Evolutionary conservation across 2,329 filamentous ascomycete genomes (phyloP).

Genomic region (Thielaviopsis ethacetica): DNA sequence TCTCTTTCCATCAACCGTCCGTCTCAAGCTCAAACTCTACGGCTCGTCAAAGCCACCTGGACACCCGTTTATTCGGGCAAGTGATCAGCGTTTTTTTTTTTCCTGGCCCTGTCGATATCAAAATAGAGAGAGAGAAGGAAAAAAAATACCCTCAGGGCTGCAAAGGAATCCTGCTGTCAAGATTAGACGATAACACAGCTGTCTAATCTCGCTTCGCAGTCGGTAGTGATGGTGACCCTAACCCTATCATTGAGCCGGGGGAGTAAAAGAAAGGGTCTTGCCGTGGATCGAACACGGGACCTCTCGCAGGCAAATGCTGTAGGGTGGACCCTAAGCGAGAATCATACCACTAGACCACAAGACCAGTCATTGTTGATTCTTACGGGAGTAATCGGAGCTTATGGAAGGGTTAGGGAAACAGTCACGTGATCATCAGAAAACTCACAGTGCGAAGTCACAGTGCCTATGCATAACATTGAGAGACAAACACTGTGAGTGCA

Average conservation of each 20-base stretch:
- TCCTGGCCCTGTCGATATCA: neutral
- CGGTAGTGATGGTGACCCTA: neutral
- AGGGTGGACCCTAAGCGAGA: constrained; percentile 46
- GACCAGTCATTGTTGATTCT: constrained; percentile 18
- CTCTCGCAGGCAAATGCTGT: constrained; percentile 13
- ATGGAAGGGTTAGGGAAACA: too few relatives aligned
- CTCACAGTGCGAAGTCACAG: too few relatives aligned
- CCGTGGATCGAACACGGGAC: too few relatives aligned
- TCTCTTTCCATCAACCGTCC: neutral
- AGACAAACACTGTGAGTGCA: neutral
- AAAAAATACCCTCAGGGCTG: neutral
- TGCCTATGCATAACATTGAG: neutral
- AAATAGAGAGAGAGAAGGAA: neutral
- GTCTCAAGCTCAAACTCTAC: neutral
- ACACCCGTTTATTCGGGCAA: neutral
- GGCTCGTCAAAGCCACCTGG: neutral
- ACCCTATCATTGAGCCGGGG: too few relatives aligned
- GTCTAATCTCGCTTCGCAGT: neutral
- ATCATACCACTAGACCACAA: constrained; percentile 53
- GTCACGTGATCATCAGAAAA: too few relatives aligned
- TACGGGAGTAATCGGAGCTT: too few relatives aligned
- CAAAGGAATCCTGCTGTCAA: neutral
- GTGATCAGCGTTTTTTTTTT: neutral
- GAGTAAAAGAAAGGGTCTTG: too few relatives aligned
- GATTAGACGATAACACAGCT: neutral